Evolutionary conservation across 2,329 filamentous ascomycete genomes (phyloP), one percentile per base, ranked within the genome.

Genomic region (Epichloe amarillans): DNA sequence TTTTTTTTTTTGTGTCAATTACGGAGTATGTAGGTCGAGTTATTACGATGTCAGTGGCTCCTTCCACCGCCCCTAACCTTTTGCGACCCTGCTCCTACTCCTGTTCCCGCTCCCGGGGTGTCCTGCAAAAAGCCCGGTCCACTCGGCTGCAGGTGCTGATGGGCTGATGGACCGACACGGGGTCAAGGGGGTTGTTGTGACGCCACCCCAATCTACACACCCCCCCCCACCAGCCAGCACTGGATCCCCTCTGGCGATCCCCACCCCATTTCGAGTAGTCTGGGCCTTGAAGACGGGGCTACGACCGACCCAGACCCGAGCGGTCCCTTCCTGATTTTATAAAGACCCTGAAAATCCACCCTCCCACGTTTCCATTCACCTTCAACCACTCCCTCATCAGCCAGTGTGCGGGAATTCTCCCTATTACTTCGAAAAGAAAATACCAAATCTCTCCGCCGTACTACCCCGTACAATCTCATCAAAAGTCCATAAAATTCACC

Each of bases 271-370:
- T 30, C 26, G 10, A 30, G 21, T 10, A 30, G 21, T 10, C 37
- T 21, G 17, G 35, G 7, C 45, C 10, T 26, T 26, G 19, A 40
- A 36, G 14, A 36, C 7, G 44, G 17, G 30, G 15, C 30, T 15
- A 30, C 26, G 3, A 30, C 19, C 11, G 2, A 21, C 35, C 30
- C 38, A 23, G 30, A 11, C 14, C 30, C 21, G 21, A 5, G 15
- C 12, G 33, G 30, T 38, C 30, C 35, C 14, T 42, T 41, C 40
- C 46, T 50, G 33, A n/a, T 42, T 55, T 55, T 53, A 58, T 58
- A 58, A 58, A 54, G 54, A 57, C 55, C 54, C 55, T 56, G 57
- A 58, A 52, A 53, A 55, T 45, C 49, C 50, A 11, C 15, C 17
- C 11, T 23, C 23, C 26, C 1, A 48, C 47, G 11, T 35, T 6